Evolutionary conservation across 2,329 filamentous ascomycete genomes (phyloP).

Genomic region (Onygenales sp.): DNA sequence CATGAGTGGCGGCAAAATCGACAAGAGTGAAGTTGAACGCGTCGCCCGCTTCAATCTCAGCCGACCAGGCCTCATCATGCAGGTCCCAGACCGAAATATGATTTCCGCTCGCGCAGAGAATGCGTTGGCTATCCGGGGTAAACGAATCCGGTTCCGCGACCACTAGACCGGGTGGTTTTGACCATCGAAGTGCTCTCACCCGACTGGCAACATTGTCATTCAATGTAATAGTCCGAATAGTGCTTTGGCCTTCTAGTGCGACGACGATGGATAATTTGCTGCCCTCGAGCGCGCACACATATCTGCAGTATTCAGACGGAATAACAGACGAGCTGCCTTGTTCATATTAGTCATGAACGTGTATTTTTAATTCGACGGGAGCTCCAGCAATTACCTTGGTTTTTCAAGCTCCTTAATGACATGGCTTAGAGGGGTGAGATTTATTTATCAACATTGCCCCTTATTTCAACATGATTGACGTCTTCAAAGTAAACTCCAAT

Average conservation of each 20-base stretch:
- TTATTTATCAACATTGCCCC: not conserved
- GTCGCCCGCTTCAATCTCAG: slow-evolving; percentile 33
- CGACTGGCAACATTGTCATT: not conserved
- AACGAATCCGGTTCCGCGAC: slow-evolving; percentile 1
- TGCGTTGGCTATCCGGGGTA: slow-evolving; percentile 13
- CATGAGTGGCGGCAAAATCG: slow-evolving; percentile 28
- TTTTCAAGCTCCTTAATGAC: slow-evolving; percentile 1
- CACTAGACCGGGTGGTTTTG: not conserved
- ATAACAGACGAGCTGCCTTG: slow-evolving; percentile 1
- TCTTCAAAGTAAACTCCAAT: not conserved
- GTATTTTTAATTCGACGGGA: not conserved
- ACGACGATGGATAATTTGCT: not conserved
- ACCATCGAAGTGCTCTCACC: slow-evolving; percentile 1
- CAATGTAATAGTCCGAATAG: slow-evolving; percentile 2
- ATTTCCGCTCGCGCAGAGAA: slow-evolving; percentile 25
- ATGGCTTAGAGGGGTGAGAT: not conserved
- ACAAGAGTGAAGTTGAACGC: slow-evolving; percentile 22
- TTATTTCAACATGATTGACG: not conserved
- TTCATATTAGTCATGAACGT: not conserved
- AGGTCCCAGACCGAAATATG: slow-evolving; percentile 29
- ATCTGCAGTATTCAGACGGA: slow-evolving; percentile 4
- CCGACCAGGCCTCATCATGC: slow-evolving; percentile 25
- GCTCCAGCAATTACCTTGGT: not conserved
- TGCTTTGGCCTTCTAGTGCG: not conserved
- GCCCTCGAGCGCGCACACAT: not conserved